A percentile compares a stretch with the other conserved stretches of the same genome.
Conservation (phyloP, 169 alveolate species). For the Eimeria falciformis region DNA sequence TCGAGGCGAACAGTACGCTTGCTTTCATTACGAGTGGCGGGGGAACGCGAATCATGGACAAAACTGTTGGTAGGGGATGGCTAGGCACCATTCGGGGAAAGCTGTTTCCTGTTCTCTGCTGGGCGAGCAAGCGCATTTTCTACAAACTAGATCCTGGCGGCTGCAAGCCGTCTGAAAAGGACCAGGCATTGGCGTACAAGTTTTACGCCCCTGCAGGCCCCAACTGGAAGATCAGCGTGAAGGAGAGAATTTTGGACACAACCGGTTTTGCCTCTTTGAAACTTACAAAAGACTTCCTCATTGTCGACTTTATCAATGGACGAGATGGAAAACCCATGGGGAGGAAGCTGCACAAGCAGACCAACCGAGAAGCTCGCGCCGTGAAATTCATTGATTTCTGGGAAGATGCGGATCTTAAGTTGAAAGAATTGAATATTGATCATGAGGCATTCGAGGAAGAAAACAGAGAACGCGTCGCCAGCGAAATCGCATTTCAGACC, state of each 20-base stretch:
- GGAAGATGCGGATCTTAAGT: constrained; percentile 48
- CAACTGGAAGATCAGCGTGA: constrained; percentile 34
- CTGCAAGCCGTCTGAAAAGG: constrained; percentile 55
- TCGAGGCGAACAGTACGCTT: constrained; percentile 52
- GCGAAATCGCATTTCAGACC: constrained; percentile 42
- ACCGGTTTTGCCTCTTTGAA: constrained; percentile 59
- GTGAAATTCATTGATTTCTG: constrained; percentile 33
- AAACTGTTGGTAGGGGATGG: constrained; percentile 64
- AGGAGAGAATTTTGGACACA: constrained; percentile 47
- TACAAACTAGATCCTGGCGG: constrained; percentile 67
- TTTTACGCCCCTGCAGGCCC: constrained; percentile 53
- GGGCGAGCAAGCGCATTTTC: constrained; percentile 54
- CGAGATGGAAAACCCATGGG: neutral
- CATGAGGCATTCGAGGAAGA: constrained; percentile 62
- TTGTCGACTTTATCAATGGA: constrained; percentile 66
- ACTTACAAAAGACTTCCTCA: constrained; percentile 52
- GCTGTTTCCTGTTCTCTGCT: constrained; percentile 64
- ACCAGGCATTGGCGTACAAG: constrained; percentile 50
- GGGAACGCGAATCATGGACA: constrained; percentile 41
- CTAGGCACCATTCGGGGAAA: constrained; percentile 45
- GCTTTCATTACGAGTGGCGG: constrained; percentile 70
- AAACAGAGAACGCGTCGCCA: constrained; percentile 44
- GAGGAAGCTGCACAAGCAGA: neutral
- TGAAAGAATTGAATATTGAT: constrained; percentile 21
- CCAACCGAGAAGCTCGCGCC: constrained; percentile 31